Percentiles rank a stretch among this genome's conserved stretches.
These are phyloP conservation scores for Penicillium verhagenii DNA, from an alignment of 495 filamentous ascomycete genomes.

Conservation along the genomic window DNA sequence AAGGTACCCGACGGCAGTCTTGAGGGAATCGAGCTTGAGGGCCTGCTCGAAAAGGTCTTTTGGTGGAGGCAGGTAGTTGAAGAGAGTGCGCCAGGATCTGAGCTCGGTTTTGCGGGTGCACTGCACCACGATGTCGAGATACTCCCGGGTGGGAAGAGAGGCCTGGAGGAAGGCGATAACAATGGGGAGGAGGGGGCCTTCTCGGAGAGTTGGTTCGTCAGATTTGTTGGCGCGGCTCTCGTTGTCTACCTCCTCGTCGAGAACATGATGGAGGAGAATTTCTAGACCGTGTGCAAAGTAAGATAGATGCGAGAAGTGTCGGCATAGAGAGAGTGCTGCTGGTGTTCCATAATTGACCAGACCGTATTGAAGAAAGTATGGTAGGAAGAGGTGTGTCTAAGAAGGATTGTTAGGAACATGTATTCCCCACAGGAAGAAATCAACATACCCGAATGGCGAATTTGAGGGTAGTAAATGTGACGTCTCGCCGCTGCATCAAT, in stretches of 20 bases:
- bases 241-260: slow-evolving; percentile 91
- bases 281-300: slow-evolving; percentile 94
- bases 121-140: slow-evolving; percentile 93
- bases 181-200: slow-evolving; percentile 73
- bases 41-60: slow-evolving; percentile 91
- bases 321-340: slow-evolving; percentile 73
- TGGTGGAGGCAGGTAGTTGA: slow-evolving; percentile 83
- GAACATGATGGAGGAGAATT: slow-evolving; percentile 85
- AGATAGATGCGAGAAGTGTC: slow-evolving; percentile 76
- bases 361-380: slow-evolving; percentile 76
- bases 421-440: not conserved
- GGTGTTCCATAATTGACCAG: slow-evolving; percentile 67
- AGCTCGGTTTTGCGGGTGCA: slow-evolving; percentile 98
- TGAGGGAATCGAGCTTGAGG: slow-evolving; percentile 76
- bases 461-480: slow-evolving; percentile 82
- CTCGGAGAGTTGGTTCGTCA: slow-evolving; percentile 25
- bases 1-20: slow-evolving; percentile 94
- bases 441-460: slow-evolving; percentile 72
- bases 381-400: slow-evolving; percentile 86
- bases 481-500: slow-evolving; percentile 83
- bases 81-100: slow-evolving; percentile 90
- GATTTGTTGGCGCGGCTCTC: slow-evolving; percentile 57
- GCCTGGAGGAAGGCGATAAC: slow-evolving; percentile 84
- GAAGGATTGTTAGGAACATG: not conserved
- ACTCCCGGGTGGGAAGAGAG: slow-evolving; percentile 69